Conservation (phyloP, 1,284 basidiomycete species). For the Puccinia brachypodii region DNA sequence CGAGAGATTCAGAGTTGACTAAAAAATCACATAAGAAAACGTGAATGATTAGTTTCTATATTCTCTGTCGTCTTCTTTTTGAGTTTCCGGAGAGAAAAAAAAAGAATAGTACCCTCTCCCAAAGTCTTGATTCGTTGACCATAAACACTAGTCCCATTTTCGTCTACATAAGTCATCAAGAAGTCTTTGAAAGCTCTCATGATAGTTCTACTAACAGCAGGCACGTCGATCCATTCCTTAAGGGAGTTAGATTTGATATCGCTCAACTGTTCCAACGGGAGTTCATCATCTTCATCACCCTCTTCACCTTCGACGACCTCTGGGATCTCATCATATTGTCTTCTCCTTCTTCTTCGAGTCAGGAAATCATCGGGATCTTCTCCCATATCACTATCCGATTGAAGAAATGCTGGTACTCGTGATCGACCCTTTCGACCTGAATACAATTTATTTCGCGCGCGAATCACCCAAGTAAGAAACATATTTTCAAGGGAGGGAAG, state of each 20-base stretch:
- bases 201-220: conserved; percentile 84
- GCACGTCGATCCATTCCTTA: conserved; percentile 92
- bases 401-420: conserved; percentile 78
- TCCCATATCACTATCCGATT: conserved; percentile 65
- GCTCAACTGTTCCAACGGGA: conserved; percentile 90
- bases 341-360: conserved; percentile 56
- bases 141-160: conserved; percentile 86
- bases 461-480: no score
- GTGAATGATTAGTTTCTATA: background rate
- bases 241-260: conserved; percentile 98
- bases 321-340: conserved; percentile 59
- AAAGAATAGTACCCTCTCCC: conserved; percentile 73
- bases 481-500: conserved; percentile 56
- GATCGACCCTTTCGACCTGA: conserved; percentile 61
- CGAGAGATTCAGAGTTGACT: conserved; percentile 96
- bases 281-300: conserved; percentile 62
- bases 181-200: conserved; percentile 91
- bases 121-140: conserved; percentile 88
- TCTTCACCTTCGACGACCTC: conserved; percentile 56
- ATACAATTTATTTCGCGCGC: no score
- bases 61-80: background rate
- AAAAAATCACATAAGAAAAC: conserved; percentile 15
- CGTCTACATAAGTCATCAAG: conserved; percentile 91
- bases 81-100: background rate
- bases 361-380: conserved; percentile 55